Percentiles rank a stretch among this genome's conserved stretches.
Evolutionary conservation across 805 yeast species (phyloP).

Genomic region (Zygosaccharomyces gambellarensis): DNA sequence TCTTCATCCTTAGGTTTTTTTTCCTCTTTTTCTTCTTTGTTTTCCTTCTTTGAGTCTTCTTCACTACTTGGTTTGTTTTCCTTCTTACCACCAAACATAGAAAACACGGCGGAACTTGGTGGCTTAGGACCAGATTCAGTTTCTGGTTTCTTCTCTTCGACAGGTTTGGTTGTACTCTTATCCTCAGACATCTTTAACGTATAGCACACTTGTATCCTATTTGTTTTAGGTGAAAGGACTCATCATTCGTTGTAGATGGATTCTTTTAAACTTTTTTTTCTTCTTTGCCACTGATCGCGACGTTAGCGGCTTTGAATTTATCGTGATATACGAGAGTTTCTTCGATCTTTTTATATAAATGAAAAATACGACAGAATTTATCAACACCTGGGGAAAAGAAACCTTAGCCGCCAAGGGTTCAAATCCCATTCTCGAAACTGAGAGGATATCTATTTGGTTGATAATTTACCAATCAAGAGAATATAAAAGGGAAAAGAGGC

Average conservation of each 20-base stretch:
- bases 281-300: slow-evolving; percentile 5
- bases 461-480: too few species aligned
- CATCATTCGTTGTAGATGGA: background rate
- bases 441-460: too few species aligned
- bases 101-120: slow-evolving; percentile 78
- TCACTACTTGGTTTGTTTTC: slow-evolving; percentile 51
- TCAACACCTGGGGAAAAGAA: too few species aligned
- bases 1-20: slow-evolving; percentile 32
- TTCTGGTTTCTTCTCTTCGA: slow-evolving; percentile 26
- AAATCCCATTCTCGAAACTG: too few species aligned
- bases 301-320: slow-evolving; percentile 4
- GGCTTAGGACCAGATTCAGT: slow-evolving; percentile 39
- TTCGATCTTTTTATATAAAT: background rate
- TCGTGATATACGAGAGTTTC: background rate
- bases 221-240: background rate
- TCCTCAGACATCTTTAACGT: slow-evolving; percentile 22
- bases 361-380: too few species aligned
- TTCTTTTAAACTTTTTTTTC: background rate
- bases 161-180: slow-evolving; percentile 13
- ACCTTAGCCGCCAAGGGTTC: too few species aligned
- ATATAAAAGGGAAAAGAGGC: too few species aligned
- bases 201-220: background rate
- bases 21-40: slow-evolving; percentile 25
- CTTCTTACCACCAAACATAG: slow-evolving; percentile 93
- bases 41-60: slow-evolving; percentile 32